Evolutionary conservation across 768 basidiomycete species (phyloP).

Genomic region (Austroboletus festivus): DNA sequence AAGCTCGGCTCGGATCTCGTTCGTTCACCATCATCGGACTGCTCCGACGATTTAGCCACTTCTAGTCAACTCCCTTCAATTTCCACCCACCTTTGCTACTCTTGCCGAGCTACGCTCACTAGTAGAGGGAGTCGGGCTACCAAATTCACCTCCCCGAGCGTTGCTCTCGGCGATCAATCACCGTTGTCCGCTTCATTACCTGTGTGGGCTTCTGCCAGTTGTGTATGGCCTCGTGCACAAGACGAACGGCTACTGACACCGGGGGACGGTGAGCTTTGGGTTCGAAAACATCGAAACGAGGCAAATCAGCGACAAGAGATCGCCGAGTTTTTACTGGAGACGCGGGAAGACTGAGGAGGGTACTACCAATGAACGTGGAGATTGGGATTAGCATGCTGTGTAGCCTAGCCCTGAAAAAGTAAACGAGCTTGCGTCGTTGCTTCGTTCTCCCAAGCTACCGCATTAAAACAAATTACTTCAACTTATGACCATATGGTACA

Average conservation of each 20-base stretch:
- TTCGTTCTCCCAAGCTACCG: neutral
- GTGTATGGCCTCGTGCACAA: neutral
- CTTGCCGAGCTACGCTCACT: slow-evolving; percentile 58
- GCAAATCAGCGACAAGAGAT: slow-evolving; percentile 39
- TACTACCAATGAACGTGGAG: too few relatives aligned
- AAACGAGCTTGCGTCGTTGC: neutral
- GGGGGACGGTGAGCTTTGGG: slow-evolving; percentile 31
- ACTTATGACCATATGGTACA: slow-evolving; percentile 2
- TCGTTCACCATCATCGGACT: slow-evolving; percentile 3
- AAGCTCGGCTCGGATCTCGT: slow-evolving; percentile 15
- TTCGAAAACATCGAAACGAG: slow-evolving; percentile 28
- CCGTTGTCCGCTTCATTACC: slow-evolving; percentile 19
- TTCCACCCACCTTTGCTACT: slow-evolving; percentile 52
- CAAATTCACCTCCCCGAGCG: slow-evolving; percentile 11
- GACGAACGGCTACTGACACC: neutral
- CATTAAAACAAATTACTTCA: neutral
- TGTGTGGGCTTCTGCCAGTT: slow-evolving; percentile 33
- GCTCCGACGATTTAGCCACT: neutral
- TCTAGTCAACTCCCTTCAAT: slow-evolving; percentile 27
- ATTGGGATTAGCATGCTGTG: too few relatives aligned
- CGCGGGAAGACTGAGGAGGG: slow-evolving; percentile 1
- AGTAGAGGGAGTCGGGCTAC: slow-evolving; percentile 50
- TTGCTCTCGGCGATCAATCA: slow-evolving; percentile 2
- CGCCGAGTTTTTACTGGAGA: slow-evolving; percentile 38
- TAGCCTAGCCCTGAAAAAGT: neutral